Evolutionary conservation across 192 early-diverging fungal genomes (phyloP).

Genomic region (Rhizophlyctis rosea): DNA sequence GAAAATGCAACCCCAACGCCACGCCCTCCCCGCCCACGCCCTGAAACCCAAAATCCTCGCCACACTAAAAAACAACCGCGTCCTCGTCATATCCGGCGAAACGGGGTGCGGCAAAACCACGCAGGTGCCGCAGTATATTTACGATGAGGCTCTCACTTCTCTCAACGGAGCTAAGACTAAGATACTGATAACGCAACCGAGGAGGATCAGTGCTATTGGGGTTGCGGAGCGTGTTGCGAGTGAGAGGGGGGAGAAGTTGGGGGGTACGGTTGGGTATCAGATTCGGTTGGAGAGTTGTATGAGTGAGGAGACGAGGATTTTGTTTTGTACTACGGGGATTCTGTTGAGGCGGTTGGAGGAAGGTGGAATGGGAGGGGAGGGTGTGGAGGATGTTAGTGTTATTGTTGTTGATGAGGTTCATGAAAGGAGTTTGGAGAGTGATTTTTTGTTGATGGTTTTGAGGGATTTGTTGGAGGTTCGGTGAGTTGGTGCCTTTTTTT

Average conservation of each 20-base stretch:
- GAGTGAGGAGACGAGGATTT: conserved; percentile 46
- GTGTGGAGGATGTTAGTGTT: conserved; percentile 58
- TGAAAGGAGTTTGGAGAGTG: conserved; percentile 70
- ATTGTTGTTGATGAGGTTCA: conserved; percentile 83
- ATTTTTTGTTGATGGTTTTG: conserved; percentile 77
- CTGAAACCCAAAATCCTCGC: conserved; percentile 26
- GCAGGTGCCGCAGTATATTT: conserved; percentile 42
- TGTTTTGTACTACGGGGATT: conserved; percentile 69
- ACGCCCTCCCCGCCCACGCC: conserved; percentile 31
- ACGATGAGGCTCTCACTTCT: conserved; percentile 27
- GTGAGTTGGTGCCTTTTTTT: too few relatives aligned
- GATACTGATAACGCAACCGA: conserved; percentile 40
- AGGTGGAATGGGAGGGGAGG: conserved; percentile 26
- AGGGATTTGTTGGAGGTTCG: conserved; percentile 57
- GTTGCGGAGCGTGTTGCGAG: conserved; percentile 55
- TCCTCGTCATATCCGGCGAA: conserved; percentile 37
- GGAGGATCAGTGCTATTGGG: conserved; percentile 52
- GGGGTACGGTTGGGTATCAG: conserved; percentile 57
- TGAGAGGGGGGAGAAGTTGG: conserved; percentile 48
- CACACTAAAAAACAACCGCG: conserved; percentile 27
- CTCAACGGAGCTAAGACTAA: conserved; percentile 31
- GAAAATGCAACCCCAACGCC: conserved; percentile 31
- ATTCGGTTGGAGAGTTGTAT: conserved; percentile 46
- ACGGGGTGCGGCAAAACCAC: conserved; percentile 40
- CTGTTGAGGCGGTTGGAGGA: conserved; percentile 58